phyloP scores from a whole-genome alignment of 345 rosid species.

The Leavenworthia alabamica region DNA sequence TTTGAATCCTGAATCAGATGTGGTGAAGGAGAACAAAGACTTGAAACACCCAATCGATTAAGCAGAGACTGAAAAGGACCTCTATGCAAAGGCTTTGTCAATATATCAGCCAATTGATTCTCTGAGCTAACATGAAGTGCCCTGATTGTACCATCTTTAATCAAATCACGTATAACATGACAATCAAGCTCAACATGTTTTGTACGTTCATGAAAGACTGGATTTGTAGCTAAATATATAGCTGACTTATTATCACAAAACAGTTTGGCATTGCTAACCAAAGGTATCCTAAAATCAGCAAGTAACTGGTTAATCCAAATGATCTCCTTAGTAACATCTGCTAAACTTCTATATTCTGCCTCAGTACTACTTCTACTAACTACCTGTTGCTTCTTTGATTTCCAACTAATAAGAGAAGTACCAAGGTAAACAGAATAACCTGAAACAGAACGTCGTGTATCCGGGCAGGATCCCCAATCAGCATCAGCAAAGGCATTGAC shows the following conservation, averaged over 20 bases:
- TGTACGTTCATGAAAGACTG: background rate
- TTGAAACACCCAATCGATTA: too few relatives aligned
- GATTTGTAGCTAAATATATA: background rate
- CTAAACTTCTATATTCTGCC: background rate
- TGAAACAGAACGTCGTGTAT: fast-evolving
- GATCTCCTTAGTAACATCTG: background rate
- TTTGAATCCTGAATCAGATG: too few relatives aligned
- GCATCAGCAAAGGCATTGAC: background rate
- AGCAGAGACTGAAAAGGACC: too few relatives aligned
- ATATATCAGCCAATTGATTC: too few relatives aligned
- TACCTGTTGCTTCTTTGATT: background rate
- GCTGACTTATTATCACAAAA: background rate
- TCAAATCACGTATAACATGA: background rate
- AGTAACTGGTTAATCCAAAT: background rate
- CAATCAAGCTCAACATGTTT: background rate
- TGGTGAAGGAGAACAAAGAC: too few relatives aligned
- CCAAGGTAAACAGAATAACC: background rate
- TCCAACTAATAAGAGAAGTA: background rate
- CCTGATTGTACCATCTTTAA: too few relatives aligned
- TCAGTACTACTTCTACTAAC: background rate
- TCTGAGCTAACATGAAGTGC: too few relatives aligned
- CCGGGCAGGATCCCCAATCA: fast-evolving
- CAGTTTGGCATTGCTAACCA: background rate
- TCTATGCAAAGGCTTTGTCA: too few relatives aligned
- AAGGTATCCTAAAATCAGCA: too few relatives aligned